Evolutionary conservation across 2,329 filamentous ascomycete genomes (phyloP).

Genomic region (Diaporthe helianthi): DNA sequence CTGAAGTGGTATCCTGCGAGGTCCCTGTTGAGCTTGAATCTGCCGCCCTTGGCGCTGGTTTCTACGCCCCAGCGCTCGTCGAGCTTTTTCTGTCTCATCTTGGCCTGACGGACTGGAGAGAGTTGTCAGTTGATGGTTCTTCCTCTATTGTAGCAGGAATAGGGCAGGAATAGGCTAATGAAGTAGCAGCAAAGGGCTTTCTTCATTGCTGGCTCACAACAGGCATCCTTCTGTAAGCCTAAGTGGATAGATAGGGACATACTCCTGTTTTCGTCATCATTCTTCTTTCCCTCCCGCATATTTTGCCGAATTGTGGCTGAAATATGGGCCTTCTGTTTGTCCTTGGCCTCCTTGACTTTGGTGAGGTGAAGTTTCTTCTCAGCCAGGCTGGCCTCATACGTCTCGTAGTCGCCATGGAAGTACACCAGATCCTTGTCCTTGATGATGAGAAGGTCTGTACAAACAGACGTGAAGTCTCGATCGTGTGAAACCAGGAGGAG

Average conservation of each 20-base stretch:
- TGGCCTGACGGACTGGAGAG: conserved; percentile 72
- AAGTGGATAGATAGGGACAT: neutral
- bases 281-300: conserved; percentile 75
- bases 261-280: conserved; percentile 80
- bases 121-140: neutral
- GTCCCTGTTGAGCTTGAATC: conserved; percentile 85
- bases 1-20: conserved; percentile 66
- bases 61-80: conserved; percentile 82
- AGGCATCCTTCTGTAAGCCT: too few species aligned
- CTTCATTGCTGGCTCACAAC: neutral
- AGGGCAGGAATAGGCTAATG: neutral
- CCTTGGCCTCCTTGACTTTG: conserved; percentile 82
- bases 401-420: conserved; percentile 76
- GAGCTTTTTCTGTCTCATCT: conserved; percentile 82
- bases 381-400: conserved; percentile 72
- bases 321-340: conserved; percentile 81
- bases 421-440: conserved; percentile 74
- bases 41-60: conserved; percentile 72
- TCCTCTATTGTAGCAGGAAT: neutral
- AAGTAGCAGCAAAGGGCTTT: neutral
- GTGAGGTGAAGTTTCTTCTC: conserved; percentile 73
- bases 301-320: conserved; percentile 79
- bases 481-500: conserved; percentile 86
- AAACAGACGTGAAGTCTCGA: conserved; percentile 77
- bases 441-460: conserved; percentile 79